Evolutionary conservation across 768 basidiomycete species (phyloP).

Genomic region (Calocybe indica): DNA sequence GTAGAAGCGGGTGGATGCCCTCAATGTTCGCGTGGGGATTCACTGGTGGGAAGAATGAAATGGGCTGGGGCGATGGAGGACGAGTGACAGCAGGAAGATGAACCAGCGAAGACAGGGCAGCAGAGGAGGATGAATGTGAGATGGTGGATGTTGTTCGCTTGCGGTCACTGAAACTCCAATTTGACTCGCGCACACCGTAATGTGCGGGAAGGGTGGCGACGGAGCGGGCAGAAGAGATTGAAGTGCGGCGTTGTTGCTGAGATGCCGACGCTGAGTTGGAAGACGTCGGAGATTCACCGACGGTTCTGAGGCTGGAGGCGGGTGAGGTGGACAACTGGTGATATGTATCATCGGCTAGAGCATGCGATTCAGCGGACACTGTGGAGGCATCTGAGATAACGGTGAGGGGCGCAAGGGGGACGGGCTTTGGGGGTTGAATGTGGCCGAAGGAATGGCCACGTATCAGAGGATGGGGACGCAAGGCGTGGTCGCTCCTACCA

Average conservation of each 20-base stretch:
- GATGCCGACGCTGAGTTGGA: conserved; percentile 18
- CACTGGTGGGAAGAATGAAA: conserved; percentile 59
- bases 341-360: conserved; percentile 13
- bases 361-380: conserved; percentile 38
- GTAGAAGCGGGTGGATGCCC: conserved; percentile 63
- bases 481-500: conserved; percentile 11
- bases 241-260: conserved; percentile 21
- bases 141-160: conserved; percentile 54
- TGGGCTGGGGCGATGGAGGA: conserved; percentile 41
- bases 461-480: conserved; percentile 74
- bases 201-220: conserved; percentile 50
- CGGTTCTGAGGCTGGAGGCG: conserved; percentile 25
- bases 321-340: conserved; percentile 8
- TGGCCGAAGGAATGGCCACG: conserved; percentile 65
- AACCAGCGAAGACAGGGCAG: conserved; percentile 51
- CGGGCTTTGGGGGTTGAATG: conserved; percentile 39
- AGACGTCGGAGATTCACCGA: conserved; percentile 22
- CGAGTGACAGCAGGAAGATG: conserved; percentile 46
- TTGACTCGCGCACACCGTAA: conserved; percentile 25
- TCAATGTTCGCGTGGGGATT: conserved; percentile 51
- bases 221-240: conserved; percentile 45
- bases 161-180: conserved; percentile 30
- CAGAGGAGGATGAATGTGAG: conserved; percentile 46
- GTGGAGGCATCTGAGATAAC: conserved; percentile 41
- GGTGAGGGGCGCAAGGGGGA: conserved; percentile 55